Percentiles rank a stretch among this genome's conserved stretches.
phyloP scores from a whole-genome alignment of 768 basidiomycete species.

The Naganishia onofrii region DNA sequence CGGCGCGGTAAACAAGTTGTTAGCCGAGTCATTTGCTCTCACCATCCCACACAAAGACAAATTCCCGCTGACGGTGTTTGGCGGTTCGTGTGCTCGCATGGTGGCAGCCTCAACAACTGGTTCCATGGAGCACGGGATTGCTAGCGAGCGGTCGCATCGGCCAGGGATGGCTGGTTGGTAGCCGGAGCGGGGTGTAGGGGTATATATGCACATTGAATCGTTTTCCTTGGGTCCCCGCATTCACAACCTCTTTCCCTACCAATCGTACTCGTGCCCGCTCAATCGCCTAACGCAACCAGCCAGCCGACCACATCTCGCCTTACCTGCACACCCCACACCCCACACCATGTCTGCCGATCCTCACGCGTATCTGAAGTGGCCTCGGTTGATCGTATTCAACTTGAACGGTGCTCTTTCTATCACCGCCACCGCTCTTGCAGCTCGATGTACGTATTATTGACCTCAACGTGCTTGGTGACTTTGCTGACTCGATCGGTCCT shows the following conservation, averaged over 20 bases:
- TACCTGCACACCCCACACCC: background rate
- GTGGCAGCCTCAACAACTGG: too few species aligned
- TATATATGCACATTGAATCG: slow-evolving; percentile 1
- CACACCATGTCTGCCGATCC: slow-evolving; percentile 26
- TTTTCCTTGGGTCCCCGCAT: background rate
- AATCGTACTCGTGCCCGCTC: background rate
- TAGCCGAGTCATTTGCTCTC: slow-evolving; percentile 4
- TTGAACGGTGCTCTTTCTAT: slow-evolving; percentile 27
- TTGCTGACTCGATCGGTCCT: too few species aligned
- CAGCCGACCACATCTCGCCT: background rate
- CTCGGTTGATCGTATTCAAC: slow-evolving; percentile 30
- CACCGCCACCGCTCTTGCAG: slow-evolving; percentile 25
- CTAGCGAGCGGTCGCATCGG: background rate
- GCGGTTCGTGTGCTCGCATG: too few species aligned
- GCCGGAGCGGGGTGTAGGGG: background rate
- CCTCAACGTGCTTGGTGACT: too few species aligned
- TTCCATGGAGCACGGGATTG: background rate
- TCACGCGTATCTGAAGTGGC: slow-evolving; percentile 28
- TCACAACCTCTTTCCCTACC: background rate
- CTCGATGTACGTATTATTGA: slow-evolving; percentile 27
- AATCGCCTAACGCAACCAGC: background rate
- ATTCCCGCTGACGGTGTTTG: slow-evolving; percentile 5
- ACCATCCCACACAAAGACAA: background rate
- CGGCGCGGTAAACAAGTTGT: slow-evolving; percentile 12
- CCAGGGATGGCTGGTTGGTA: background rate